These are phyloP conservation scores for Calonectria ilicicola DNA, from an alignment of 2,329 filamentous ascomycete genomes.

Conservation along the genomic window DNA sequence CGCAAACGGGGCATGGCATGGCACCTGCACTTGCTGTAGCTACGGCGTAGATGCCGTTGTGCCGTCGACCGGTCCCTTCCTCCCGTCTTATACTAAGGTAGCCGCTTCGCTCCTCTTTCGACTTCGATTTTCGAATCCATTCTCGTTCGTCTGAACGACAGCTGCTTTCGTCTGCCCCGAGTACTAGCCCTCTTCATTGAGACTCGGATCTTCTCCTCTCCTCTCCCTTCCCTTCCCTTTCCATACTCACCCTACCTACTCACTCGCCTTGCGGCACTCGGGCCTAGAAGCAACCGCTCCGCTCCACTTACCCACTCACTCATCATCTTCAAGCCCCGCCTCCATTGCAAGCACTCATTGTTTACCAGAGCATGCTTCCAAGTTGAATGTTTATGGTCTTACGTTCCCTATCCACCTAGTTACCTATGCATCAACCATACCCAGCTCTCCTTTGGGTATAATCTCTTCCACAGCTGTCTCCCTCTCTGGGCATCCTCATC, in stretches of 20 bases:
- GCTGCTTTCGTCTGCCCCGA: constrained; percentile 16
- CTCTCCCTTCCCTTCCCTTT: not conserved
- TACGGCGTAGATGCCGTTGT: constrained; percentile 7
- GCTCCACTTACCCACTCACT: not conserved
- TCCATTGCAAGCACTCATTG: constrained; percentile 7
- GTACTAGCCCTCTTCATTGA: constrained; percentile 8
- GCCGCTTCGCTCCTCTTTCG: constrained; percentile 23
- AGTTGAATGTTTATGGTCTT: constrained; percentile 25
- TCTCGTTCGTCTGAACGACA: constrained; percentile 18
- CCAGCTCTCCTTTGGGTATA: constrained; percentile 26
- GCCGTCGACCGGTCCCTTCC: constrained; percentile 8
- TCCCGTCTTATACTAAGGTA: constrained; percentile 30
- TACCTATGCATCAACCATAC: constrained; percentile 22
- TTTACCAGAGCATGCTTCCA: constrained; percentile 23
- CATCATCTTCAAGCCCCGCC: constrained; percentile 5
- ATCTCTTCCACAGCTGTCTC: constrained; percentile 26
- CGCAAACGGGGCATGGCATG: constrained; percentile 28
- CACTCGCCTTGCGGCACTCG: not conserved
- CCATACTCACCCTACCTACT: not conserved
- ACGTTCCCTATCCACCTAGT: constrained; percentile 24
- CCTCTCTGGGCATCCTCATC: not conserved
- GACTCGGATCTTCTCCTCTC: not conserved
- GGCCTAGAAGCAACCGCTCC: constrained; percentile 14
- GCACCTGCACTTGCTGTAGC: constrained; percentile 22
- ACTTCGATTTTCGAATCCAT: constrained; percentile 6